Evolutionary conservation across 768 basidiomycete species (phyloP).

Genomic region (Fomitopsis serialis): DNA sequence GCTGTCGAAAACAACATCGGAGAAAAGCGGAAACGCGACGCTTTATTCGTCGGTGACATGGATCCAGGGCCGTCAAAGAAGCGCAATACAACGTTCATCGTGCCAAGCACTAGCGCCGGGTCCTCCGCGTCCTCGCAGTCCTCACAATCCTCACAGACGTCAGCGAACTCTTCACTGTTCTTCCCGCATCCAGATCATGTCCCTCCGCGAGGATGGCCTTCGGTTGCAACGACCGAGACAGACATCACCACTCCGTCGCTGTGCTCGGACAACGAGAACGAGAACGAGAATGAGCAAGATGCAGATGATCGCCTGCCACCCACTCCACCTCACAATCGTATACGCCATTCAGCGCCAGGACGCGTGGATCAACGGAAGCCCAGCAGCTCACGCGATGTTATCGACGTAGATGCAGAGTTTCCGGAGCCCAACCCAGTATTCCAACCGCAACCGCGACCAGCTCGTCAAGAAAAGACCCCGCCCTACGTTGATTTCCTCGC

Average conservation of each 20-base stretch:
- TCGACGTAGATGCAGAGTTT: conserved; percentile 15
- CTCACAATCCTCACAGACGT: conserved; percentile 5
- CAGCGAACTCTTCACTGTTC: conserved; percentile 4
- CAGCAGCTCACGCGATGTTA: conserved; percentile 10
- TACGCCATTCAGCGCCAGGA: neutral
- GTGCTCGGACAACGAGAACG: conserved; percentile 70
- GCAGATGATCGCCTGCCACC: conserved; percentile 18
- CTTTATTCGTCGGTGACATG: neutral
- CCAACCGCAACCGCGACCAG: neutral
- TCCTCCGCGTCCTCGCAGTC: conserved; percentile 14
- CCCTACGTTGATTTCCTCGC: conserved; percentile 39
- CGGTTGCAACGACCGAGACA: conserved; percentile 31
- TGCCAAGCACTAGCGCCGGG: conserved; percentile 6
- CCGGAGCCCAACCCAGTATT: neutral
- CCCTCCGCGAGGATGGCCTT: conserved; percentile 22
- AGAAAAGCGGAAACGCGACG: conserved; percentile 18
- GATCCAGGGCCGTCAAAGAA: conserved; percentile 9
- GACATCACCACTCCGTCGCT: conserved; percentile 61
- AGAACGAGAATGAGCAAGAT: conserved; percentile 40
- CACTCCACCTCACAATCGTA: conserved; percentile 1
- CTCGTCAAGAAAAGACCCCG: neutral
- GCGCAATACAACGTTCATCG: conserved; percentile 10
- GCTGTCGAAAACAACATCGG: conserved; percentile 13
- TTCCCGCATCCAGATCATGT: conserved; percentile 3
- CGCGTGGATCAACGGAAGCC: neutral